phyloP scores from a whole-genome alignment of 768 basidiomycete genomes.

The Tephrocybe sp. region DNA sequence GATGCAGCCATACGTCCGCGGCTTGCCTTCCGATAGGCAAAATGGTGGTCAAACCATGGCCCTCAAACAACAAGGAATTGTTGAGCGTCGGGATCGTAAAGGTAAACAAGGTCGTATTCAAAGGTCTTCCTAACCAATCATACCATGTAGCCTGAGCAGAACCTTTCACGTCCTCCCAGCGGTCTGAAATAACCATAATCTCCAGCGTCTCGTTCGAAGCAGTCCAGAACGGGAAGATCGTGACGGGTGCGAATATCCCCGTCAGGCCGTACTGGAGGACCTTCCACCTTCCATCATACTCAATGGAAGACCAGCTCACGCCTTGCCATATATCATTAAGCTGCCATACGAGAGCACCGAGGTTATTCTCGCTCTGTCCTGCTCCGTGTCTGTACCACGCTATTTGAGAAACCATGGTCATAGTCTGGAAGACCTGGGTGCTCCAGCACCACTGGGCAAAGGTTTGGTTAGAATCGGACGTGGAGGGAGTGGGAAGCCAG shows the following conservation, averaged over 20 bases:
- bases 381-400: constrained; percentile 61
- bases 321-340: constrained; percentile 63
- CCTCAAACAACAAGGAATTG: constrained; percentile 41
- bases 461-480: constrained; percentile 48
- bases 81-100: constrained; percentile 49
- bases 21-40: constrained; percentile 39
- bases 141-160: constrained; percentile 54
- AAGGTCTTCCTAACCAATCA: constrained; percentile 44
- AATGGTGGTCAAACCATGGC: constrained; percentile 38
- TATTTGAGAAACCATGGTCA: constrained; percentile 58
- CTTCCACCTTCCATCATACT: constrained; percentile 61
- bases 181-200: constrained; percentile 50
- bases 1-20: constrained; percentile 46
- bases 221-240: constrained; percentile 57
- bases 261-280: constrained; percentile 51
- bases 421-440: constrained; percentile 58
- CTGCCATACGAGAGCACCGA: constrained; percentile 59
- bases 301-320: constrained; percentile 52
- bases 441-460: constrained; percentile 66
- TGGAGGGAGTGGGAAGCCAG: constrained; percentile 55
- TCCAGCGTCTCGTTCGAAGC: constrained; percentile 43
- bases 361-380: constrained; percentile 53
- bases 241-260: constrained; percentile 41
- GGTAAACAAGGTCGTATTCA: constrained; percentile 33
- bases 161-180: constrained; percentile 44